phyloP scores from a whole-genome alignment of 1,284 basidiomycete species.

The Schizopora paradoxa region DNA sequence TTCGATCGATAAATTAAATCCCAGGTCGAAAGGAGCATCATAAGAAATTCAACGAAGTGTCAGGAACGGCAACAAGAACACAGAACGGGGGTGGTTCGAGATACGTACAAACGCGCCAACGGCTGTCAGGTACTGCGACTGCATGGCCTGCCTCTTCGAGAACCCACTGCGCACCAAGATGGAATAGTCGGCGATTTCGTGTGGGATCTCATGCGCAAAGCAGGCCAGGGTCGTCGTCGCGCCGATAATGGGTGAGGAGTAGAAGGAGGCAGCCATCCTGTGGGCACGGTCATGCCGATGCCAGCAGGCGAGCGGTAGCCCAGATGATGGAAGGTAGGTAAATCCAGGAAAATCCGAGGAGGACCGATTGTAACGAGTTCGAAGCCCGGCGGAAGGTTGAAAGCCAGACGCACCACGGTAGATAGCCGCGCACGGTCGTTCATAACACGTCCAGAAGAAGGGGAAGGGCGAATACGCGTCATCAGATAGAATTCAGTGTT shows the following conservation, averaged over 20 bases:
- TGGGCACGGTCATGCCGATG: constrained; percentile 5
- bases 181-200: constrained; percentile 89
- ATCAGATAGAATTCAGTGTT: too few relatives aligned
- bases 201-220: constrained; percentile 88
- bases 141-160: constrained; percentile 85
- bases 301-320: too few relatives aligned
- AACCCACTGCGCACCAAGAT: constrained; percentile 86
- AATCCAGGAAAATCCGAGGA: background rate
- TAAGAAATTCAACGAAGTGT: background rate
- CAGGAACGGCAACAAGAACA: too few relatives aligned
- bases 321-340: background rate
- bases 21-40: background rate
- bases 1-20: too few relatives aligned
- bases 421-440: too few relatives aligned
- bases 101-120: constrained; percentile 80
- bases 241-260: constrained; percentile 82
- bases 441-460: too few relatives aligned
- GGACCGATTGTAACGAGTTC: background rate
- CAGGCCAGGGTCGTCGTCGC: constrained; percentile 88
- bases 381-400: too few relatives aligned
- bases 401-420: too few relatives aligned
- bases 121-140: constrained; percentile 84
- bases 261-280: constrained; percentile 88
- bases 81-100: too few relatives aligned
- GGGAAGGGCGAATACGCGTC: too few relatives aligned